Evolutionary conservation across 106 monocot species (phyloP), one percentile per base, ranked within the genome.

Genomic region (Dendrobium catenatum): DNA sequence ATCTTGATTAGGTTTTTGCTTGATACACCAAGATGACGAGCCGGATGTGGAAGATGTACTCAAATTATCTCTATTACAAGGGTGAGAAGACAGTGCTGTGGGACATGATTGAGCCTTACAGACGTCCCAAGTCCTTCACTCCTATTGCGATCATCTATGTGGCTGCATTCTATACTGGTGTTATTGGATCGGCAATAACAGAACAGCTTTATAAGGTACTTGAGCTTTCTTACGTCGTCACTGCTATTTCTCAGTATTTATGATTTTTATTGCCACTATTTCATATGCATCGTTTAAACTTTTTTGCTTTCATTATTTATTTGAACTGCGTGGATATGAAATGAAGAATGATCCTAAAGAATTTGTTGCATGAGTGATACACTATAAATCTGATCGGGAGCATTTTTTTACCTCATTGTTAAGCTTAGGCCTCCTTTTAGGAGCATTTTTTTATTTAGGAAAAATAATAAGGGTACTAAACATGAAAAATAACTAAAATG

Each of bases 41-140:
- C 24, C 79, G 81, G 72, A 46, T 90, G 11, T 93, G 91, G 90
- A 87, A 85, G 85, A 86, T 83, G 90, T 93, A 90, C 73, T 88
- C 91, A 20, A 84, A 91, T 56, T 81, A 82, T 44, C 73, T 84
- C 72, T 89, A 82, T 80, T 59, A 88, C 47, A 85, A 80, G 75
- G 87, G 93, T 89, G 90, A 93, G 77, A 93, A 93, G 79, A 91
- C 93, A 10, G 87, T 89, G 10, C 76, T 93, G 58, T 93, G 93
- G 93, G 93, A 93, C 58, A 89, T 93, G 90, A 79, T 90, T 40
- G 90, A 93, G 80, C 90, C 88, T 6, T 93, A 93, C 27, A 72
- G 90, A 42, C 86, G 87, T 26, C 93, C 93, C 20, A 87, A 55
- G 58, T 91, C 93, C 26, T 93, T 93, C 79, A 80, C 85, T 2